Conservation (phyloP, 225 moss, liverwort and hornwort genomes). For the Bryum argenteum region DNA sequence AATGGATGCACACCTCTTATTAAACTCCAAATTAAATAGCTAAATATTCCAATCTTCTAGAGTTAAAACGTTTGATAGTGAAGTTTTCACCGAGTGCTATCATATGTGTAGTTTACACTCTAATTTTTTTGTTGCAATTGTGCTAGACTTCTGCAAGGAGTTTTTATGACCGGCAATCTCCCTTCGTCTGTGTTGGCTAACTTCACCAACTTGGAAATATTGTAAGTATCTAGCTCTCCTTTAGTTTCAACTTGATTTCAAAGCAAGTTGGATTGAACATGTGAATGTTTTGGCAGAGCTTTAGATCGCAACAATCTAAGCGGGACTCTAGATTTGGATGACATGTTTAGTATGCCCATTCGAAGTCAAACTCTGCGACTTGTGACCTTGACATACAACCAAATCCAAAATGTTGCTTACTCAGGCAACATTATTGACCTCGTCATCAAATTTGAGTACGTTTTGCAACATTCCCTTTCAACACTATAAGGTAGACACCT, state of each 20-base stretch:
- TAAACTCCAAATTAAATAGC: too few relatives aligned
- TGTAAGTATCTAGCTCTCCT: slow-evolving; percentile 1
- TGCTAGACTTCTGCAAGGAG: slow-evolving; percentile 20
- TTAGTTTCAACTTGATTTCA: too few relatives aligned
- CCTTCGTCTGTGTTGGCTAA: slow-evolving; percentile 3
- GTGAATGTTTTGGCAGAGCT: slow-evolving; percentile 18
- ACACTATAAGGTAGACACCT: too few relatives aligned
- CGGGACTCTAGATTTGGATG: slow-evolving; percentile 22
- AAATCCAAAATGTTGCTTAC: slow-evolving; percentile 14
- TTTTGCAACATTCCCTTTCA: neutral
- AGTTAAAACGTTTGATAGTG: too few relatives aligned
- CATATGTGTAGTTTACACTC: too few relatives aligned
- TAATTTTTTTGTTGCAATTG: too few relatives aligned
- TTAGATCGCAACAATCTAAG: slow-evolving; percentile 31
- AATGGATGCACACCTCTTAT: too few relatives aligned
- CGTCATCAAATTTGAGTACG: slow-evolving; percentile 20
- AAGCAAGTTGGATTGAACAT: neutral
- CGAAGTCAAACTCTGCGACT: slow-evolving; percentile 11
- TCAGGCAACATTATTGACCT: neutral
- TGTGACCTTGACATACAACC: slow-evolving; percentile 18
- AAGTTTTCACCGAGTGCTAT: too few relatives aligned
- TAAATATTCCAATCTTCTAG: too few relatives aligned
- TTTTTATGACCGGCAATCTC: slow-evolving; percentile 14
- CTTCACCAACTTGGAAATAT: slow-evolving; percentile 18
- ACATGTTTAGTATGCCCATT: slow-evolving; percentile 10